These are phyloP conservation scores for Phlegmacium glaucopus DNA, from an alignment of 768 basidiomycete genomes.

Conservation along the genomic window DNA sequence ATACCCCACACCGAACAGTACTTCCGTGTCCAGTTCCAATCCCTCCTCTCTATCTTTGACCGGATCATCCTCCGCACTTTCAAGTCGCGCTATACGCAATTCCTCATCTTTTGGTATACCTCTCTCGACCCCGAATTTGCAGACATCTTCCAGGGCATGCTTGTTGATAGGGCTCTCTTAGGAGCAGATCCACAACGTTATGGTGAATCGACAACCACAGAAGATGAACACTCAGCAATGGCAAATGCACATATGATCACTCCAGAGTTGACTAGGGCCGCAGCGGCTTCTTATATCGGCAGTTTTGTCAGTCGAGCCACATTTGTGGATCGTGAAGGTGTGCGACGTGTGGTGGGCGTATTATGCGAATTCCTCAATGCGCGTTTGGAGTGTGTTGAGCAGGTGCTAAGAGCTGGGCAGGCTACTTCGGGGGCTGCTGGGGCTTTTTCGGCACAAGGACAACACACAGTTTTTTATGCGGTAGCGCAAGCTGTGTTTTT, in stretches of 20 bases:
- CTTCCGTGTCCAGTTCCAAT: conserved; percentile 67
- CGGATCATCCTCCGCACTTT: conserved; percentile 92
- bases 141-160: conserved; percentile 91
- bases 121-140: conserved; percentile 87
- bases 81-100: conserved; percentile 96
- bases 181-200: conserved; percentile 6
- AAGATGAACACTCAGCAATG: conserved; percentile 11
- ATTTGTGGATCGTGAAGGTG: conserved; percentile 74
- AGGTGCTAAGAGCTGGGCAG: conserved; percentile 37
- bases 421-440: conserved; percentile 14
- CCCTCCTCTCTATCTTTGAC: conserved; percentile 91
- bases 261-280: conserved; percentile 80
- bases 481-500: conserved; percentile 90
- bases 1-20: conserved; percentile 11
- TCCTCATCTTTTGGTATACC: conserved; percentile 93
- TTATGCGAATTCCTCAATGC: conserved; percentile 81
- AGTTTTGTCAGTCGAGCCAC: conserved; percentile 87
- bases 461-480: conserved; percentile 84
- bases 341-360: conserved; percentile 73
- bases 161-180: conserved; percentile 82
- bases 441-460: conserved; percentile 27
- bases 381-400: conserved; percentile 72
- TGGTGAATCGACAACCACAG: conserved; percentile 3
- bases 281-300: conserved; percentile 92
- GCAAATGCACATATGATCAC: conserved; percentile 29